A percentile compares a stretch with the other conserved stretches of the same genome.
Evolutionary conservation across 495 filamentous ascomycete genomes (phyloP).

Genomic region (Aspergillus panamensis): DNA sequence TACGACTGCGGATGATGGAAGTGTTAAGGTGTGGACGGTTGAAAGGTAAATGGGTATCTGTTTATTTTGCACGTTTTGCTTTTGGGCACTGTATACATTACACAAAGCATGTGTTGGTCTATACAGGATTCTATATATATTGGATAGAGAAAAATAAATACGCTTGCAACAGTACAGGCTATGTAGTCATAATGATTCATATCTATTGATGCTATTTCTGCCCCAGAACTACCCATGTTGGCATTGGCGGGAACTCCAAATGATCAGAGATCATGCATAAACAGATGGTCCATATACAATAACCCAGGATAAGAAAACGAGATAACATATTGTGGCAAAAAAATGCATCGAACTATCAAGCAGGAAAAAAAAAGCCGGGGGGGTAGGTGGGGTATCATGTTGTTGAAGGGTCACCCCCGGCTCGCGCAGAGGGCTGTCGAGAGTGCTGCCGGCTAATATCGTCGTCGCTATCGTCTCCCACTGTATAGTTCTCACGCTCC

Average conservation of each 20-base stretch:
- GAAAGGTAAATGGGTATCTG: constrained; percentile 20
- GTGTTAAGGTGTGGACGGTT: constrained; percentile 66
- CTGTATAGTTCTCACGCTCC: constrained; percentile 41
- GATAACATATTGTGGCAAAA: not conserved
- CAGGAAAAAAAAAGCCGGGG: not conserved
- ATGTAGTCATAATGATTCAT: constrained; percentile 11
- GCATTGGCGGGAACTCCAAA: constrained; percentile 1
- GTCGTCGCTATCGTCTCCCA: constrained; percentile 44
- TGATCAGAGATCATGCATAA: not conserved
- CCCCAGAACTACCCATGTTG: not conserved
- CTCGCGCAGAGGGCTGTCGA: constrained; percentile 2
- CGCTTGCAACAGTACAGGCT: not conserved
- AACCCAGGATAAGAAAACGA: not conserved
- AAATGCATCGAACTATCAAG: not conserved
- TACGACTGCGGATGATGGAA: constrained; percentile 77
- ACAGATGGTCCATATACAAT: not conserved
- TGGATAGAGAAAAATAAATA: not conserved
- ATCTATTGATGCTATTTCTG: constrained; percentile 11
- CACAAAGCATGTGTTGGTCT: not conserved
- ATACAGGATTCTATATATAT: not conserved
- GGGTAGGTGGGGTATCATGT: not conserved
- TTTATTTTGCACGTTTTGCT: not conserved
- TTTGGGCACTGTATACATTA: not conserved
- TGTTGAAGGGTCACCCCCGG: constrained; percentile 12
- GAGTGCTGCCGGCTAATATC: constrained; percentile 19